Base-by-base conservation (phyloP, 164 flowering plant species). In the Liriodendron chinense region DNA sequence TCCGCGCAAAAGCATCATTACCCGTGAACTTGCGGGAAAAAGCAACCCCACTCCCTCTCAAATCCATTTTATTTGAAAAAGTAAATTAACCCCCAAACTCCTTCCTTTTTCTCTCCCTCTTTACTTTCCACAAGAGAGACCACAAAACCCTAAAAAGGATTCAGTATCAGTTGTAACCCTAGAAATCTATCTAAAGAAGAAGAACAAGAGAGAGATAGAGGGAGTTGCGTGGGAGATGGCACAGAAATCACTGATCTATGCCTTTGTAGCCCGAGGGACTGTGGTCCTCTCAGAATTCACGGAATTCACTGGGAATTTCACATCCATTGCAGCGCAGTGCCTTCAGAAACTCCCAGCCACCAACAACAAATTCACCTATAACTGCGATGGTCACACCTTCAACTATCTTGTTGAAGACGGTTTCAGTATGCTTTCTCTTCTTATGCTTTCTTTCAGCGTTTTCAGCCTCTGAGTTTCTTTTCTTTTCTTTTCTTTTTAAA, bases 311-410 rank as follows among this genome's bases (percentile, higher is more conserved):
- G 83, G 83, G 4, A 80, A 80, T 75, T 80, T 80, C 75, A 80
- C 80, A 18, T 47, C 66, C 25, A 78, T 80, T 72, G 83, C 83
- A 18, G 76, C 70, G 47, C 80, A 80, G 65, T 80, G 83, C 68
- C 80, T 80, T 22, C 78, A 77, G 70, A 80, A 80, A 71, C 80
- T 80, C 21, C 83, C 83, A 9, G 59, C 80, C n/a, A 68, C 61
- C 75, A 80, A 71, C 80, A 77, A 80, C 76, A 80, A 71, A 73
- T 80, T 80, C 80, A 80, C 82, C 34, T 80, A 80, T 72, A 77
- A 74, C 72, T 80, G 82, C 78, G 82, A 80, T 21, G 70, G 71
- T 0, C 83, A 80, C 57, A 77, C 83, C 64, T 80, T 80, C 73
- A 80, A 80, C 56, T 80, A 80, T 21, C 83, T 80, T 69, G 83